Evolutionary conservation across 306 rosid species (phyloP).

Genomic region (Vigna angularis): DNA sequence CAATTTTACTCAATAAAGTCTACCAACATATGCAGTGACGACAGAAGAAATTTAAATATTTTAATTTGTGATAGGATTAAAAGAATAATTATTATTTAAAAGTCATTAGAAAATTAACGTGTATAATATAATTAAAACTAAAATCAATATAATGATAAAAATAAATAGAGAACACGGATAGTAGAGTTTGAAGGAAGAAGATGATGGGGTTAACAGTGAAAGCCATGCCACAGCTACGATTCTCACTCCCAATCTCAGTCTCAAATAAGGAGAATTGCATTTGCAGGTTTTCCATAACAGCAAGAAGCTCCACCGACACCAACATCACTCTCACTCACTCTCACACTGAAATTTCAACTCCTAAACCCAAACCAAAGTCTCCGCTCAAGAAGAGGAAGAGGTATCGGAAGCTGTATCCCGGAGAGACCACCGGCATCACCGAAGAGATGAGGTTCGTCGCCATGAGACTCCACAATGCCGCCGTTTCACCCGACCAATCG

Average conservation of each 20-base stretch:
- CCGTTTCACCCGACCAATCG: not conserved
- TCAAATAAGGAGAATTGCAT: not conserved
- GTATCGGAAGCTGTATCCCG: slow-evolving; percentile 75
- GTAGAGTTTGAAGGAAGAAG: too few relatives aligned
- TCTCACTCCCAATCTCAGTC: not conserved
- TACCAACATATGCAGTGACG: too few relatives aligned
- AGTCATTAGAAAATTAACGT: too few relatives aligned
- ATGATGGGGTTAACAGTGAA: slow-evolving; percentile 57
- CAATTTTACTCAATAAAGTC: too few relatives aligned
- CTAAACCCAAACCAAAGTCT: slow-evolving; percentile 32
- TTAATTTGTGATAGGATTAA: too few relatives aligned
- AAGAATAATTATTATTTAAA: too few relatives aligned
- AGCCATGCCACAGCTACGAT: slow-evolving; percentile 24
- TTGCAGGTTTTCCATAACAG: slow-evolving; percentile 11
- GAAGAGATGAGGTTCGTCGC: slow-evolving; percentile 96
- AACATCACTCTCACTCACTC: slow-evolving; percentile 19
- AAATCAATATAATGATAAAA: too few relatives aligned
- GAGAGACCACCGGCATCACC: slow-evolving; percentile 82
- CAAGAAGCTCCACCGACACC: slow-evolving; percentile 4
- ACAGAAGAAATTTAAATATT: too few relatives aligned
- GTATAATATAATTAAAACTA: too few relatives aligned
- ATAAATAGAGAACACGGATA: too few relatives aligned
- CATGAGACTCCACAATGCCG: slow-evolving; percentile 77
- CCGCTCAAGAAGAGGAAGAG: slow-evolving; percentile 60
- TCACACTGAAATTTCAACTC: slow-evolving; percentile 13